Evolutionary conservation across 2,329 filamentous ascomycete genomes (phyloP), one percentile per base, ranked within the genome.

Genomic region (Aspergillus pseudotamarii): DNA sequence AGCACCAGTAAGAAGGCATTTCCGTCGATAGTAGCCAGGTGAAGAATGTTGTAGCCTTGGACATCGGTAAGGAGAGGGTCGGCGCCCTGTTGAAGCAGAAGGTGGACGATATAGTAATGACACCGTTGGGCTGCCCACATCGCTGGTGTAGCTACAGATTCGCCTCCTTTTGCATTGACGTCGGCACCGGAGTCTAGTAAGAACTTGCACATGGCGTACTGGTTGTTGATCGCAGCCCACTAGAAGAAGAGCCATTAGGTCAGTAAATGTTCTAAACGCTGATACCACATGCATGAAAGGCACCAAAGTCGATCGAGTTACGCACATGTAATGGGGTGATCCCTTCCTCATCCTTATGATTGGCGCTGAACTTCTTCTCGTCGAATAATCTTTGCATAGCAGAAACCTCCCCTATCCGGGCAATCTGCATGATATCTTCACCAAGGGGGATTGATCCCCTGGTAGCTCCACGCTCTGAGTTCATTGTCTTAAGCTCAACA

Each of bases 191-290:
- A 83, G 68, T 91, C 91, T 75, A 99, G 87, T 51, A 99, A 88
- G 79, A 96, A 97, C 78, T 95, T 94, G 86, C 94, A 97, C 84
- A 98, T 93, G 69, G 92, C 92, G 81, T 94, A 96, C 77, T 97
- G 95, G 75, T 98, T 98, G 82, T 99, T 99, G 78, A 99, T 98
- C 43, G 96, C 93, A 54, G 95, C 95, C 95, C 95, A 99, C 93
- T 99, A 76, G 59, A 69, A 62, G 57, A 62, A 56, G 43, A 66
- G 62, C 11, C 36, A 57, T 19, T 43, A 57, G 23, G 64, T 69
- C 58, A 68, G 65, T 63, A 38, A 26, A 12, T 21, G 19, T 34
- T 16, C 28, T 2, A 26, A 38, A 9, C 19, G 6, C 23, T 38
- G 34, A 19, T 36, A 11, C 19, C 11, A 55, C 2, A 34, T 34